Evolutionary conservation across 2,329 filamentous ascomycete species (phyloP).

Genomic region (Lecanoromycetidae sp.): DNA sequence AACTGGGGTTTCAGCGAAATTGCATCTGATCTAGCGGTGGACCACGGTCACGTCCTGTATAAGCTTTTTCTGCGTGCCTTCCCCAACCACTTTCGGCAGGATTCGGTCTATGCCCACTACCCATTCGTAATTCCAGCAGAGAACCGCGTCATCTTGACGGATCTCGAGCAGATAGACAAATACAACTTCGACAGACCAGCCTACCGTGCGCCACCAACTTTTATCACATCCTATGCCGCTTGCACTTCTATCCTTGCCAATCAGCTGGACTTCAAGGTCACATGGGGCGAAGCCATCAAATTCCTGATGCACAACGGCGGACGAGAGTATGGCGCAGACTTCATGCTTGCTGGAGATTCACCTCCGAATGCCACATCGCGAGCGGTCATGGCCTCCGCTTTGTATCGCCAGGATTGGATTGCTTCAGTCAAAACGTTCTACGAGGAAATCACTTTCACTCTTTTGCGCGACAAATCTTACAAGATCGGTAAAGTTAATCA

Average conservation of each 20-base stretch:
- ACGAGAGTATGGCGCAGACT: constrained; percentile 32
- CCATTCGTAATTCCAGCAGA: constrained; percentile 22
- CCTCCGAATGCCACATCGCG: constrained; percentile 32
- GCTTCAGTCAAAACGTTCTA: constrained; percentile 37
- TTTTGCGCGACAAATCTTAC: constrained; percentile 35
- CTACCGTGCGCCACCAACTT: constrained; percentile 25
- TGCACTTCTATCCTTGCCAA: constrained; percentile 33
- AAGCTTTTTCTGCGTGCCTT: constrained; percentile 23
- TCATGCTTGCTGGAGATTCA: constrained; percentile 37
- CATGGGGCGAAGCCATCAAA: constrained; percentile 35
- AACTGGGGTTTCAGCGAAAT: constrained; percentile 35
- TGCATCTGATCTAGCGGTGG: constrained; percentile 21
- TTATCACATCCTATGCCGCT: constrained; percentile 36
- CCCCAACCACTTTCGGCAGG: constrained; percentile 21
- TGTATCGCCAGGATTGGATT: constrained; percentile 37
- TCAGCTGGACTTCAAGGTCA: constrained; percentile 34
- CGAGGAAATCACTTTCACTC: constrained; percentile 34
- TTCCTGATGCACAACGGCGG: constrained; percentile 31
- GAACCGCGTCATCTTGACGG: constrained; percentile 17
- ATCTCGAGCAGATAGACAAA: constrained; percentile 6
- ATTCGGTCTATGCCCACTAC: constrained; percentile 22
- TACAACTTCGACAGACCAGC: constrained; percentile 25
- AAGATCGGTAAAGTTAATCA: constrained; percentile 29
- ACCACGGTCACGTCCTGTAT: constrained; percentile 24
- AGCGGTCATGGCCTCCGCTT: constrained; percentile 31